Conservation (phyloP, 2,329 filamentous ascomycete species). For the Fusarium multiceps region DNA sequence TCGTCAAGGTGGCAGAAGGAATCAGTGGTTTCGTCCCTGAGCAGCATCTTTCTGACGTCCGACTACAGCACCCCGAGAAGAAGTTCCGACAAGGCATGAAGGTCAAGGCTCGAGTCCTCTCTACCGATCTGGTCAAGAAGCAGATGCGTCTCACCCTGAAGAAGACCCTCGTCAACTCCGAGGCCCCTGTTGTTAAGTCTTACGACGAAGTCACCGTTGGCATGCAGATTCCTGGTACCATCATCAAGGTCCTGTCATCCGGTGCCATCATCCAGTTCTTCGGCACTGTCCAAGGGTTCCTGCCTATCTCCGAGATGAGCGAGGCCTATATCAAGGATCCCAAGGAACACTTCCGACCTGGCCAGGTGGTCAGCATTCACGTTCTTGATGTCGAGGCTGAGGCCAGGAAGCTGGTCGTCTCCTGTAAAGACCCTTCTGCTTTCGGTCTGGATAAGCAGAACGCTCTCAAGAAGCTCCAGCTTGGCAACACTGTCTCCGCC, state of each 20-base stretch:
- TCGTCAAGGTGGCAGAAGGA: conserved; percentile 86
- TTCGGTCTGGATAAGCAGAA: conserved; percentile 81
- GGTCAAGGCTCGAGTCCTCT: conserved; percentile 87
- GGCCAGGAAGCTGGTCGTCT: conserved; percentile 80
- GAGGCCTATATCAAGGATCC: conserved; percentile 94
- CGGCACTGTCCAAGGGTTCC: conserved; percentile 82
- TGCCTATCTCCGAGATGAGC: conserved; percentile 97
- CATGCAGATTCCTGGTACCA: conserved; percentile 84
- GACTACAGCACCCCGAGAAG: conserved; percentile 91
- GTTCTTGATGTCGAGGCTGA: conserved; percentile 83
- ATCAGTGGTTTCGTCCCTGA: conserved; percentile 91
- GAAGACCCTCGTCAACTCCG: conserved; percentile 93
- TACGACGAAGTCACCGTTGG: conserved; percentile 80
- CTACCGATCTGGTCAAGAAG: conserved; percentile 78
- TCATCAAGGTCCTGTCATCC: conserved; percentile 80
- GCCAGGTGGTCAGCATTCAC: conserved; percentile 92
- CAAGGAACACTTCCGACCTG: conserved; percentile 85
- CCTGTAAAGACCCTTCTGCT: conserved; percentile 88
- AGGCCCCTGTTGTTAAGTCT: conserved; percentile 79
- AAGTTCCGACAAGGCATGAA: conserved; percentile 90
- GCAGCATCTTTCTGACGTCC: conserved; percentile 88
- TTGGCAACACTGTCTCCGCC: conserved; percentile 80
- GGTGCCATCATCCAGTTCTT: conserved; percentile 96
- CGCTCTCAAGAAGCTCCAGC: conserved; percentile 77
- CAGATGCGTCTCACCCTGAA: conserved; percentile 91